Conservation (phyloP, 768 basidiomycete species). For the Chalciporus pseudorubinellus region DNA sequence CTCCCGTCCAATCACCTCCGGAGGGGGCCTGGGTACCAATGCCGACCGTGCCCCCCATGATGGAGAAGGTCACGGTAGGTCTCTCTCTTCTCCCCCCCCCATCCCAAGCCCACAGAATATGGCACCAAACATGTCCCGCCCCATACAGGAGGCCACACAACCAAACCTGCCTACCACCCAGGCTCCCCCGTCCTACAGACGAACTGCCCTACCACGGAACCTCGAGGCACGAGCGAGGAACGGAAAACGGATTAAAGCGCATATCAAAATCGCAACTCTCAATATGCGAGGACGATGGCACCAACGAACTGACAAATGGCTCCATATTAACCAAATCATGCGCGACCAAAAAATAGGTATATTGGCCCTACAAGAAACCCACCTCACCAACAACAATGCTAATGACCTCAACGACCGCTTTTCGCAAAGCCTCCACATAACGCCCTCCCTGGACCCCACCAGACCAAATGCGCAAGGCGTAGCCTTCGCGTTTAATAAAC, state of each 20-base stretch:
- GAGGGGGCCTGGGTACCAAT: background rate
- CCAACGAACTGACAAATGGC: conserved; percentile 17
- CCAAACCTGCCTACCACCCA: no score
- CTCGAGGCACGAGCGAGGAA: no score
- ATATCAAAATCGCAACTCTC: conserved; percentile 5
- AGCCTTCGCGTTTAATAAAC: conserved; percentile 36
- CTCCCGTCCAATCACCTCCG: background rate
- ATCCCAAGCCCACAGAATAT: background rate
- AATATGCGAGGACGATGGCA: conserved; percentile 15
- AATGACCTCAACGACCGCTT: no score
- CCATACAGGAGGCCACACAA: no score
- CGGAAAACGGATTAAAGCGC: conserved; percentile 1
- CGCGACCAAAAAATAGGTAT: conserved; percentile 13
- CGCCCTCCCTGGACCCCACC: no score
- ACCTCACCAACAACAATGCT: conserved; percentile 11
- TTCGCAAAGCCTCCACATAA: no score
- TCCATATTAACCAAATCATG: conserved; percentile 11
- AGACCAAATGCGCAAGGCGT: conserved; percentile 13
- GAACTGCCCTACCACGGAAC: no score
- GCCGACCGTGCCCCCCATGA: background rate
- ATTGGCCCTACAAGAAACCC: conserved; percentile 24
- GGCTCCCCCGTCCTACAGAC: no score
- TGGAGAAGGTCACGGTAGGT: background rate
- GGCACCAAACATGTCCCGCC: no score
- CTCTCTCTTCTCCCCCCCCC: background rate